Evolutionary conservation across 1,139 yeast genomes (phyloP).

Genomic region (Kluyveromyces sp.): DNA sequence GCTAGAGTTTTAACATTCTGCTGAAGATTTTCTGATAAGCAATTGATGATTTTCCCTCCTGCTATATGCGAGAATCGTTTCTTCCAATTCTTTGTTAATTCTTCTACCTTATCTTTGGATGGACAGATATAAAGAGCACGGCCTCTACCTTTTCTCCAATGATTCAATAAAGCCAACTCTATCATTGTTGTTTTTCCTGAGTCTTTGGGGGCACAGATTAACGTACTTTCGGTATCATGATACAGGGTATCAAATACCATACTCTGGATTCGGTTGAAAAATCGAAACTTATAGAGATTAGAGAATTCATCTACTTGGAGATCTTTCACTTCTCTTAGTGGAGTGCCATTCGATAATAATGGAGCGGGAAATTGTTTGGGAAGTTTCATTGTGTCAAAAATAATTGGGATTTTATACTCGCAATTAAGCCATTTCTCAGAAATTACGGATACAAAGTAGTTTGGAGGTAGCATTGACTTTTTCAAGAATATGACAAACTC

Average conservation of each 20-base stretch:
- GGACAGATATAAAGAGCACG: slow-evolving; percentile 67
- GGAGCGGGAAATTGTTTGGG: slow-evolving; percentile 69
- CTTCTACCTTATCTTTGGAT: slow-evolving; percentile 46
- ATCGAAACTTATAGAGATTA: slow-evolving; percentile 36
- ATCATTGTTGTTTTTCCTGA: slow-evolving; percentile 69
- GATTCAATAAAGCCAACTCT: slow-evolving; percentile 62
- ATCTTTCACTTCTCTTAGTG: slow-evolving; percentile 41
- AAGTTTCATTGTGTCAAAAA: slow-evolving; percentile 45
- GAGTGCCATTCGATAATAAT: slow-evolving; percentile 43
- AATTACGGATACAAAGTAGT: slow-evolving; percentile 60
- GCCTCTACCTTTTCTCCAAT: slow-evolving; percentile 59
- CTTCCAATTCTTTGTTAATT: slow-evolving; percentile 43
- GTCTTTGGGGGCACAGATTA: slow-evolving; percentile 70
- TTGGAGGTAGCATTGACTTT: slow-evolving; percentile 48
- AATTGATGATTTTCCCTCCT: slow-evolving; percentile 44
- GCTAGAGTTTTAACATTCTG: slow-evolving; percentile 50
- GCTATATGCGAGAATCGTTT: slow-evolving; percentile 38
- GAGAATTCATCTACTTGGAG: slow-evolving; percentile 42
- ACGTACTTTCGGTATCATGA: slow-evolving; percentile 48
- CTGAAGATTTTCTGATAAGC: slow-evolving; percentile 55
- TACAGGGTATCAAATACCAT: slow-evolving; percentile 59
- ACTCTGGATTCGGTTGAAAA: slow-evolving; percentile 67
- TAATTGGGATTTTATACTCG: slow-evolving; percentile 54
- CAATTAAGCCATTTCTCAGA: slow-evolving; percentile 86
- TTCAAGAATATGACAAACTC: slow-evolving; percentile 56